Evolutionary conservation across 345 rosid genomes (phyloP).

Genomic region (Eucalyptus globulus): DNA sequence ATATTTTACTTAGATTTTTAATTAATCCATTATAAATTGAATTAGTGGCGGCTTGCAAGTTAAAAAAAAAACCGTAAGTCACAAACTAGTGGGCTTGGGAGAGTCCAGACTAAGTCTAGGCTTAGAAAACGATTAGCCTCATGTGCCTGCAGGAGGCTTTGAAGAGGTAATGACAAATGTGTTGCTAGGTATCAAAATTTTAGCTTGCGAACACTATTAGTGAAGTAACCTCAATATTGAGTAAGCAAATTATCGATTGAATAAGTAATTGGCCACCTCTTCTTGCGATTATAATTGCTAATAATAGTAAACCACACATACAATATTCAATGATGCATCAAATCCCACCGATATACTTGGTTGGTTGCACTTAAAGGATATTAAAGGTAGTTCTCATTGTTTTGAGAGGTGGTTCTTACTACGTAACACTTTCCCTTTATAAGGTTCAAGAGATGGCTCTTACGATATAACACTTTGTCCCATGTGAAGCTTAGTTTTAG

Average conservation of each 20-base stretch:
- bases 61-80: too few species aligned
- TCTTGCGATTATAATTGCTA: background rate
- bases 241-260: background rate
- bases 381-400: background rate
- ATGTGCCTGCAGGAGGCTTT: background rate
- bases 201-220: too few species aligned
- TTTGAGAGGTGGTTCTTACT: background rate
- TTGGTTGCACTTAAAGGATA: background rate
- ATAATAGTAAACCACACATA: background rate
- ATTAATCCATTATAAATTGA: too few species aligned
- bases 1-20: too few species aligned
- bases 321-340: background rate
- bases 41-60: too few species aligned
- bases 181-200: background rate
- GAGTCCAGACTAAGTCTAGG: accelerated
- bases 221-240: background rate
- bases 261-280: background rate
- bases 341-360: background rate
- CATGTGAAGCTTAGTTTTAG: too few species aligned
- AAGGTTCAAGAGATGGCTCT: background rate
- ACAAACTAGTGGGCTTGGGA: too few species aligned
- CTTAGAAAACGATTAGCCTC: too few species aligned
- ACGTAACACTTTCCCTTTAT: too few species aligned
- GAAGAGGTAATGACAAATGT: too few species aligned
- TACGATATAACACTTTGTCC: background rate